Conservation (phyloP, 1,139 yeast genomes). For the Debaryomyces sp. region DNA sequence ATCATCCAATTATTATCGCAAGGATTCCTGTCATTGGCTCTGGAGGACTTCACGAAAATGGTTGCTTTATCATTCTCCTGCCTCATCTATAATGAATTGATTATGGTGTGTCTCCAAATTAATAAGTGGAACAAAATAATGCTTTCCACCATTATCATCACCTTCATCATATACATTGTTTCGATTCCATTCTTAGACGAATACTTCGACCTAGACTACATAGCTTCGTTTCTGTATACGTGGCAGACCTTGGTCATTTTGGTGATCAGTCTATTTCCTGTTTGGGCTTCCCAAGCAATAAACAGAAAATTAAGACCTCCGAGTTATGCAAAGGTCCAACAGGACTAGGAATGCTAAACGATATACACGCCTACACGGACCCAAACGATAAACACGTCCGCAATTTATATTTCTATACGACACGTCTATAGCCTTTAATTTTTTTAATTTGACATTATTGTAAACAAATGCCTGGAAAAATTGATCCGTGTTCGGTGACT, state of each 20-base stretch:
- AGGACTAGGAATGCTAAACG: conserved; percentile 32
- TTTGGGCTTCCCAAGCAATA: conserved; percentile 80
- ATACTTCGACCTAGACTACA: conserved; percentile 74
- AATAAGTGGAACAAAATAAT: conserved; percentile 86
- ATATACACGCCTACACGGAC: not conserved
- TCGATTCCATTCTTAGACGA: conserved; percentile 84
- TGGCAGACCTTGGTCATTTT: conserved; percentile 74
- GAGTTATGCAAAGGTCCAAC: conserved; percentile 96
- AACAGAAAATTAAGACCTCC: conserved; percentile 86
- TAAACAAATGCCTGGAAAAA: not conserved
- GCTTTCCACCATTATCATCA: conserved; percentile 72
- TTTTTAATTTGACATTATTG: not conserved
- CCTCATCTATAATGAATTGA: conserved; percentile 78
- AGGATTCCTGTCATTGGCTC: conserved; percentile 63
- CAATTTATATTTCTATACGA: conserved; percentile 5
- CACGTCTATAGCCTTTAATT: conserved; percentile 5
- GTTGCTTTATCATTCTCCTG: conserved; percentile 86
- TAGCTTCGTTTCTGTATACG: conserved; percentile 58
- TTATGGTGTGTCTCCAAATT: conserved; percentile 92
- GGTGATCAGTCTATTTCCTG: conserved; percentile 78
- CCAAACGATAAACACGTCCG: conserved; percentile 5
- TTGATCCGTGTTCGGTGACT: conserved; percentile 4
- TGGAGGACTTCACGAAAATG: conserved; percentile 63
- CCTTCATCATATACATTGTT: conserved; percentile 66
- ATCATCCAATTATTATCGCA: conserved; percentile 83